Evolutionary conservation across 2,329 filamentous ascomycete genomes (phyloP).

Genomic region (Pleoardoris graminearum): DNA sequence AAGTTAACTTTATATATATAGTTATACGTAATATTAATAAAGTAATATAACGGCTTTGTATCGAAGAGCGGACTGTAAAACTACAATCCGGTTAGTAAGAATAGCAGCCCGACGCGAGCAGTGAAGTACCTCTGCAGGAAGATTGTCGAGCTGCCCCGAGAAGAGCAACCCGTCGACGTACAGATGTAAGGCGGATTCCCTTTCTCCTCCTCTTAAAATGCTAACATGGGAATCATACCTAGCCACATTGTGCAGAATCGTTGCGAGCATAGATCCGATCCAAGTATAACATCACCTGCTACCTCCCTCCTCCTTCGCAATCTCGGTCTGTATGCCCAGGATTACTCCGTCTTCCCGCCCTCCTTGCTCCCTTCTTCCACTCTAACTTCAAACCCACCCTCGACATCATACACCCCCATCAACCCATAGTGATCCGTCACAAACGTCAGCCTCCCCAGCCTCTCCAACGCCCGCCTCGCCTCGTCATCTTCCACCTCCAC

Average conservation of each 20-base stretch:
- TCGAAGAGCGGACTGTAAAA: too few relatives aligned
- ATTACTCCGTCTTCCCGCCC: background rate
- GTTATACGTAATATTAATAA: too few relatives aligned
- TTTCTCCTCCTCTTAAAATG: background rate
- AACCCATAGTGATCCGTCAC: conserved; percentile 56
- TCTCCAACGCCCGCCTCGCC: conserved; percentile 6
- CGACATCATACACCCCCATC: conserved; percentile 27
- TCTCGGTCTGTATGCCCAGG: background rate
- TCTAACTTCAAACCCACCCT: background rate
- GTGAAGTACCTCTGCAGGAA: conserved; percentile 52
- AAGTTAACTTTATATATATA: too few relatives aligned
- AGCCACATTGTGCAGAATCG: background rate
- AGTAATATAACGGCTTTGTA: too few relatives aligned
- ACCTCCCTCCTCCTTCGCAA: background rate
- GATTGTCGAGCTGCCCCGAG: conserved; percentile 40
- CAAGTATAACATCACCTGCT: background rate
- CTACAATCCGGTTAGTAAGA: conserved; percentile 47
- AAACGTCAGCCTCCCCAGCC: conserved; percentile 36
- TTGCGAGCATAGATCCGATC: background rate
- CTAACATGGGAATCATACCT: conserved; percentile 14
- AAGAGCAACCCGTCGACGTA: conserved; percentile 36
- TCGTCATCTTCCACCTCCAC: conserved; percentile 46
- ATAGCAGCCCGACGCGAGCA: conserved; percentile 51
- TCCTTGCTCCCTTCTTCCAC: background rate
- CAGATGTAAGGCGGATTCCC: conserved; percentile 34